Conservation (phyloP, 495 filamentous ascomycete genomes). For the Penicillium malachiteum region DNA sequence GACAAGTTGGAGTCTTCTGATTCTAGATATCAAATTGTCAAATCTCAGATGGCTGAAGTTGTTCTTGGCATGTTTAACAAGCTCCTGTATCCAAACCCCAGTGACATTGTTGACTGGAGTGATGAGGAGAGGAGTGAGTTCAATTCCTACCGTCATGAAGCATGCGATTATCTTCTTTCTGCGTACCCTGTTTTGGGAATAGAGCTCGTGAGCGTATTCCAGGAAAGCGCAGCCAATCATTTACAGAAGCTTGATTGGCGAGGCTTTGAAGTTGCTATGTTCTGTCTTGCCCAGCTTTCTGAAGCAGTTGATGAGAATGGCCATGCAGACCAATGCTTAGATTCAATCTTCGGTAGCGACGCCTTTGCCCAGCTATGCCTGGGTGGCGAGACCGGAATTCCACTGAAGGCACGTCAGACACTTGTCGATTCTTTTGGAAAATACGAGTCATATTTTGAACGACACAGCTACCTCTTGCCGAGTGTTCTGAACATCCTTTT, state of each 20-base stretch:
- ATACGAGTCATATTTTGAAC: conserved; percentile 80
- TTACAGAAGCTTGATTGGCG: conserved; percentile 64
- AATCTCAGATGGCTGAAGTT: conserved; percentile 36
- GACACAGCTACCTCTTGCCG: conserved; percentile 67
- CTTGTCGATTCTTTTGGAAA: conserved; percentile 73
- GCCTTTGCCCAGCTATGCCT: conserved; percentile 53
- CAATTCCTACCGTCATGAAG: conserved; percentile 74
- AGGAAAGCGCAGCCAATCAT: conserved; percentile 58
- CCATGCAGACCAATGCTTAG: conserved; percentile 64
- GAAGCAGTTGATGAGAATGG: conserved; percentile 70
- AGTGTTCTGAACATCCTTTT: conserved; percentile 81
- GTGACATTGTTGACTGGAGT: conserved; percentile 57
- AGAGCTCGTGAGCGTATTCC: conserved; percentile 67
- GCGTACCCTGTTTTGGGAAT: conserved; percentile 70
- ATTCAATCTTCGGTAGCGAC: conserved; percentile 68
- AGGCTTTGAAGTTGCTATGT: conserved; percentile 76
- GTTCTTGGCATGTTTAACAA: conserved; percentile 41
- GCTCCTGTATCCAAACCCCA: conserved; percentile 32
- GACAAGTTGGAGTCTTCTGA: conserved; percentile 32
- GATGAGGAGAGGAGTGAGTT: conserved; percentile 71
- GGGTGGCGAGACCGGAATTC: conserved; percentile 48
- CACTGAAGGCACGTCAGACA: conserved; percentile 72
- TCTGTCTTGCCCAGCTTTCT: conserved; percentile 72
- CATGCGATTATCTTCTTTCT: conserved; percentile 75
- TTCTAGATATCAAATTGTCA: conserved; percentile 25